Evolutionary conservation across 352 stramenopile species (phyloP), one percentile per base, ranked within the genome.

Genomic region (Pythium utonaiense): DNA sequence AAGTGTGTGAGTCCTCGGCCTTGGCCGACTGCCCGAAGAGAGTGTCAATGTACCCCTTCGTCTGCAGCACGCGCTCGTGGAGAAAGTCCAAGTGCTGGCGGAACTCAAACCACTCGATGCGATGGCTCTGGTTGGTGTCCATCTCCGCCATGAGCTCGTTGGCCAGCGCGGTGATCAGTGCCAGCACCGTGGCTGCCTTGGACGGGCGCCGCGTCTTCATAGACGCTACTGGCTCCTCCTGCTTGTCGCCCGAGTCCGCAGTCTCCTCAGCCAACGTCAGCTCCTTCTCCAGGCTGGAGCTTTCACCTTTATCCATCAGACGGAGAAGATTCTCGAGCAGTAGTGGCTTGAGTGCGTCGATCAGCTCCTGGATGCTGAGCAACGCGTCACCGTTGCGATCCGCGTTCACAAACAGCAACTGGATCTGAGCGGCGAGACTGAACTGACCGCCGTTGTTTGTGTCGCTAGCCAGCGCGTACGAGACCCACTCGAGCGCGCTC

Each of bases 31-130:
- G 19, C 16, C 45, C 53, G 2, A 67, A 48, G 21, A 67, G 53
- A 27, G 60, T 47, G 25, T 33, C 55, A 47, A 91, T 83, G 57
- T 84, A 89, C 6, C 27, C 25, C 50, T 88, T 88, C 41, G 71
- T 80, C 48, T 88, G 48, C 16, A 60, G 47, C 33, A 91, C 67
- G 21, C 77, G 74, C 7, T 70, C 63, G 16, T 91, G 77, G 21
- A 91, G 63, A 50, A 80, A 88, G 53, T 88, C 82, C 27, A 91
- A 61, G n/a, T 89, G 72, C 51, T 80, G 75, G 6, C 79, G 80
- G 50, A 89, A 91, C 53, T 91, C 79, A 56, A 78, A 86, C 79
- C 82, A 91, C 57, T 91, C 79, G 56, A 91, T 83, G 22, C 69
- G 67, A 19, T 73, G 64, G 53, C 70, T 83, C 25, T 82, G 60